A percentile compares a stretch with the other conserved stretches of the same genome.
Conservation (phyloP, 1,139 yeast species). For the Debaryomycetaceae sp. region DNA sequence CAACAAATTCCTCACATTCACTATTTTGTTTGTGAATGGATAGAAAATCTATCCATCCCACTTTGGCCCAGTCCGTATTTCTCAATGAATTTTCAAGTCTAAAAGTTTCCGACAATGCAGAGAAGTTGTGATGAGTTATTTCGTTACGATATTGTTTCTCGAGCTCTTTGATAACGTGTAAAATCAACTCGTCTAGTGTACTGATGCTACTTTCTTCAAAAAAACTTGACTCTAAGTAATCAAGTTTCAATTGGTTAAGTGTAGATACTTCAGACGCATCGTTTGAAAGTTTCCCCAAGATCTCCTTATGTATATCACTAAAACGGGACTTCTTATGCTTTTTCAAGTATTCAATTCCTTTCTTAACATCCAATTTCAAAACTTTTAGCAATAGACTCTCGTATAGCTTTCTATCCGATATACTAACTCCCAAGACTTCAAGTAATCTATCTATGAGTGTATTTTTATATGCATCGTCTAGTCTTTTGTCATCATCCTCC, state of each 20-base stretch:
- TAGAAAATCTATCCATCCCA: slow-evolving; percentile 37
- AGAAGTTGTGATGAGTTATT: slow-evolving; percentile 16
- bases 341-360: slow-evolving; percentile 31
- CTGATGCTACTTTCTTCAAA: slow-evolving; percentile 14
- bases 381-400: slow-evolving; percentile 27
- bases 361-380: slow-evolving; percentile 23
- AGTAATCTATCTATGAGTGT: slow-evolving; percentile 6
- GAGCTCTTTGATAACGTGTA: slow-evolving; percentile 11
- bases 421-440: slow-evolving; percentile 11
- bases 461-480: slow-evolving; percentile 5
- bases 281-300: slow-evolving; percentile 29
- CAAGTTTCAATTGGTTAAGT: slow-evolving; percentile 18
- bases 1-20: slow-evolving; percentile 26
- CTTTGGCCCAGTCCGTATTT: slow-evolving; percentile 34
- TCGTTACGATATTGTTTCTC: slow-evolving; percentile 5
- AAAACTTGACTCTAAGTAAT: slow-evolving; percentile 32
- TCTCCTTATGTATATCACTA: slow-evolving; percentile 25
- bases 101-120: slow-evolving; percentile 25
- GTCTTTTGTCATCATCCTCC: background rate
- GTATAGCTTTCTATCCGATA: slow-evolving; percentile 22
- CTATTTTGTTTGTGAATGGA: slow-evolving; percentile 20
- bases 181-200: slow-evolving; percentile 15
- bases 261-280: slow-evolving; percentile 17
- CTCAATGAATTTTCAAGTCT: slow-evolving; percentile 26
- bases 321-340: slow-evolving; percentile 22